phyloP scores from a whole-genome alignment of 2,329 filamentous ascomycete species.

The Claviceps purpurea region DNA sequence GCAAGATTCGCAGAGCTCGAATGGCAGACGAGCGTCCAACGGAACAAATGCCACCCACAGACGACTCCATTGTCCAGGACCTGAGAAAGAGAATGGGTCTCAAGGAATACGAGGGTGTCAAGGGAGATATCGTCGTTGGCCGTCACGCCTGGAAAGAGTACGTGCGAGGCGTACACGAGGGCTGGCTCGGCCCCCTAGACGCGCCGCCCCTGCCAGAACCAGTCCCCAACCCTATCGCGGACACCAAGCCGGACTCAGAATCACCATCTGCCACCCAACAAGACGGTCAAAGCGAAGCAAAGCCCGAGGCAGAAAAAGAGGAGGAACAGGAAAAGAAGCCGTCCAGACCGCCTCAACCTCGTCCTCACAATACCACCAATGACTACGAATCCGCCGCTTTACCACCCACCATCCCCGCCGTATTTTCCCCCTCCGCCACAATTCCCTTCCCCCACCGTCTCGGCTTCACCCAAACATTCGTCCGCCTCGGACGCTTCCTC shows the following conservation, averaged over 20 bases:
- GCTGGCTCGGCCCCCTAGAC: conserved; percentile 80
- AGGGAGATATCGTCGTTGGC: conserved; percentile 80
- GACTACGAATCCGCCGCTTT: conserved; percentile 57
- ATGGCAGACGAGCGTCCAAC: conserved; percentile 41
- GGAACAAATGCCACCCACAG: conserved; percentile 32
- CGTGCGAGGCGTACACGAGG: conserved; percentile 81
- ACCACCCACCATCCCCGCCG: conserved; percentile 51
- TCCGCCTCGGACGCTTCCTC: conserved; percentile 75
- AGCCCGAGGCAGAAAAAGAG: conserved; percentile 26
- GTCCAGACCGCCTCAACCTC: conserved; percentile 47
- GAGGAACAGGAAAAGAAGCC: conserved; percentile 34
- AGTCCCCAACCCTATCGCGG: conserved; percentile 11
- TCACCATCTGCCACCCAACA: conserved; percentile 8
- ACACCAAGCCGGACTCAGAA: conserved; percentile 10
- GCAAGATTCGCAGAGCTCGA: conserved; percentile 65
- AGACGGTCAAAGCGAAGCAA: conserved; percentile 14
- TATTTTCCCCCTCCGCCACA: conserved; percentile 59
- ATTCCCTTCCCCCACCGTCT: conserved; percentile 80
- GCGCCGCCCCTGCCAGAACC: conserved; percentile 32
- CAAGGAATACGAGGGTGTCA: conserved; percentile 56
- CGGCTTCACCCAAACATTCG: conserved; percentile 81
- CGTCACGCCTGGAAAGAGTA: conserved; percentile 97
- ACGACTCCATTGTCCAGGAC: conserved; percentile 44
- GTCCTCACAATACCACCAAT: conserved; percentile 58
- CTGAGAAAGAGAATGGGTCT: conserved; percentile 55